These are phyloP conservation scores for Saccharum officinarum DNA, from an alignment of 176 grass and related monocot species.

Conservation along the genomic window DNA sequence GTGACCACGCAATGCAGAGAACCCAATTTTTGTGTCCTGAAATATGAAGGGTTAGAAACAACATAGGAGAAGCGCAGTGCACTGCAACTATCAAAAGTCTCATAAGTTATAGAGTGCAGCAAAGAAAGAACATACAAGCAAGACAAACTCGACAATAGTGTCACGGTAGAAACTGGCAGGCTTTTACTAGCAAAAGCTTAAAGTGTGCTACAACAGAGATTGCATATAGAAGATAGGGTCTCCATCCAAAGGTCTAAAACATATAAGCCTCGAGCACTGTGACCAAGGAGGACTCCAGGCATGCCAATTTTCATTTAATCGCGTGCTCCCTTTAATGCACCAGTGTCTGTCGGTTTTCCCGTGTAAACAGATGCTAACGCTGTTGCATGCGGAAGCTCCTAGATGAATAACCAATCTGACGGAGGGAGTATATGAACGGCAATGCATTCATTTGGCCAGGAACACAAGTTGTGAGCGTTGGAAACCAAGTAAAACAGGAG, in stretches of 20 bases:
- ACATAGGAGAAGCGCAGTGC: not conserved
- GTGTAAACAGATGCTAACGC: not conserved
- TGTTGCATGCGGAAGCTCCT: not conserved
- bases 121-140: not conserved
- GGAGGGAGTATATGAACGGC: not conserved
- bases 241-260: not conserved
- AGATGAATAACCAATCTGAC: not conserved
- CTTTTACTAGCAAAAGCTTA: not conserved
- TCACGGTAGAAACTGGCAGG: not conserved
- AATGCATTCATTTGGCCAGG: not conserved
- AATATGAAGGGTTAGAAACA: slow-evolving; percentile 31
- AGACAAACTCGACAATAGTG: not conserved
- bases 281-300: not conserved
- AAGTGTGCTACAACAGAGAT: not conserved
- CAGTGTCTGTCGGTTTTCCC: not conserved
- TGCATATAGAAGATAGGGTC: not conserved
- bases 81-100: not conserved
- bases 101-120: not conserved
- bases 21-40: slow-evolving; percentile 99
- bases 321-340: not conserved
- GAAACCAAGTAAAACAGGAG: not conserved
- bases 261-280: not conserved
- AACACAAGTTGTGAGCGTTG: not conserved
- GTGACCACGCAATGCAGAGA: slow-evolving; percentile 91
- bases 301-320: not conserved